Conservation (phyloP, 2,329 filamentous ascomycete species). For the Corinectria fuckeliana region DNA sequence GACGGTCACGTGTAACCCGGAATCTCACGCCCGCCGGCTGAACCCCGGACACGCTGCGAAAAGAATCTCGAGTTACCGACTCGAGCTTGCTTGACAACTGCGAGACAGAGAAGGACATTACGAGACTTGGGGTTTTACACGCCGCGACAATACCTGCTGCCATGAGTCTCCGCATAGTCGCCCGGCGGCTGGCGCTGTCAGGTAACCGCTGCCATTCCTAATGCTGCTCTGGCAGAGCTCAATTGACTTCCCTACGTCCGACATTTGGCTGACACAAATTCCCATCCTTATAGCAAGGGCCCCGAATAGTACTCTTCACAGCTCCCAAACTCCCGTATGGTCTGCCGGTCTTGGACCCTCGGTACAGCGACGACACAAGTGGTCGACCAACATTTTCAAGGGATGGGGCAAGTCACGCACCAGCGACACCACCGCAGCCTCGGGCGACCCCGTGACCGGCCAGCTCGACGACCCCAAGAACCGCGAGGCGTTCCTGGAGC, state of each 20-base stretch:
- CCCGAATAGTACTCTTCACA: constrained; percentile 27
- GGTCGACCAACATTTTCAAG: constrained; percentile 50
- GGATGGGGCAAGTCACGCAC: constrained; percentile 42
- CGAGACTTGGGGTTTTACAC: constrained; percentile 32
- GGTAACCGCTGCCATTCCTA: constrained; percentile 59
- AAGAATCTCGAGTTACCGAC: constrained; percentile 37
- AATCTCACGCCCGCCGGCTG: constrained; percentile 22
- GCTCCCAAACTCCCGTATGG: constrained; percentile 25
- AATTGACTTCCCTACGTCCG: constrained; percentile 26
- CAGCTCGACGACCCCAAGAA: constrained; percentile 53
- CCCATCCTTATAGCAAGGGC: constrained; percentile 28
- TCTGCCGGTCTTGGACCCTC: constrained; percentile 24
- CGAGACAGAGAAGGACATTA: constrained; percentile 21
- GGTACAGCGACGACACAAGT: constrained; percentile 50
- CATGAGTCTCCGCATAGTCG: constrained; percentile 72
- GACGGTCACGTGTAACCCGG: constrained; percentile 32
- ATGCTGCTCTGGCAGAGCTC: constrained; percentile 7
- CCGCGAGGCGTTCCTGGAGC: constrained; percentile 50
- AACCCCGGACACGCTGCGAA: constrained; percentile 35
- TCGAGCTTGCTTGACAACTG: constrained; percentile 20
- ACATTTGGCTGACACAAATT: constrained; percentile 22
- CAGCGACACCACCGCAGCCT: constrained; percentile 42
- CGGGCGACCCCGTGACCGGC: constrained; percentile 32
- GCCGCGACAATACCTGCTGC: constrained; percentile 29
- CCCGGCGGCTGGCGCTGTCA: constrained; percentile 64